Base-by-base conservation (phyloP, 2,329 filamentous ascomycete species). In the Ceratocystis variospora region DNA sequence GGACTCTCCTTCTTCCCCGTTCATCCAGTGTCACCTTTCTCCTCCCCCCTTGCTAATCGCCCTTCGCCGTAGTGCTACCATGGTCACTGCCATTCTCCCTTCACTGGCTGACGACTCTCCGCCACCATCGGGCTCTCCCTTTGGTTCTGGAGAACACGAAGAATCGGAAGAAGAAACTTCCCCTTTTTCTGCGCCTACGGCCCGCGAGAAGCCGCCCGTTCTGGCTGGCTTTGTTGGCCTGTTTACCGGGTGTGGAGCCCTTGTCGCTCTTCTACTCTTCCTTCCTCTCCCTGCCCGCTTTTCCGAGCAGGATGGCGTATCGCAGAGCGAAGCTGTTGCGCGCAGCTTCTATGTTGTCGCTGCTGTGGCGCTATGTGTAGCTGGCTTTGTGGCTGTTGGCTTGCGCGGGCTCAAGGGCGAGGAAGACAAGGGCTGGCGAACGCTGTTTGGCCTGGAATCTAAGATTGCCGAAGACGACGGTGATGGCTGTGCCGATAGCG, bases 31-130 rank as follows among this genome's bases (percentile, higher is more conserved):
- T 6, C 10, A 12, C 25, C 28, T 28, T 28, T 28, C 28, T 28
- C 17, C 48, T 19, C 48, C 4, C 3, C 5, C 10, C 53, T 25
- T 10, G 25, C 53, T 65, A 28, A 62, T 22, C 50, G 53, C 31
- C 37, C 61, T 7, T 37, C 10, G 6, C 68, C 17, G 10, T 66
- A 85, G 82, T 4, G 83, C 91, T 15, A 97, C 94, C 0, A 99
- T 99, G 94, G 94, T 99, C 22, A 97, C 94, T 7, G 94, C 94
- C 2, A 90, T 96, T 59, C 80, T 99, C 28, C 94, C 94, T 1
- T 86, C 82, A 10, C 76, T 87, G 70, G 86, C 84, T 4, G 81
- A 82, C 69, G 73, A 72, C 48, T 69, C 71, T 1, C 31, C 48
- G 76, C 74, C 8, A 66, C 66, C 53, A 17, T 57, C 17, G 7